These are phyloP conservation scores for Alternaria solani DNA, from an alignment of 2,329 filamentous ascomycete species.

Conservation along the genomic window DNA sequence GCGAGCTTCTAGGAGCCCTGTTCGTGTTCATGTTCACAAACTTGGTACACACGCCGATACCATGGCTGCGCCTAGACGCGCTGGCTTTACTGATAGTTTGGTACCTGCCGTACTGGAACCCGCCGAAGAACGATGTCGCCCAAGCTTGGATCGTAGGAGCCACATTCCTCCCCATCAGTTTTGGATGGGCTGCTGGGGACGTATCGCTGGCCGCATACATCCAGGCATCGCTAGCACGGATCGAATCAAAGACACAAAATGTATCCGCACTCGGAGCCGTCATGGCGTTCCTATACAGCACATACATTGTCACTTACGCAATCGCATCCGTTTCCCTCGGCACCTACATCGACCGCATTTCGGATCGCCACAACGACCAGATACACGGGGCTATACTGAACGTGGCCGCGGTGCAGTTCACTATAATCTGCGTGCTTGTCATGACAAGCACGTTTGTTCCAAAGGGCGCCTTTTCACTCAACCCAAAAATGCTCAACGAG, in stretches of 20 bases:
- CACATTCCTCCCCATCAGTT: conserved; percentile 56
- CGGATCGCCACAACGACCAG: conserved; percentile 46
- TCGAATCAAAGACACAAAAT: conserved; percentile 55
- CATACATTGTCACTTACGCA: conserved; percentile 60
- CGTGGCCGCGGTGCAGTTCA: conserved; percentile 59
- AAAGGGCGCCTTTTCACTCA: conserved; percentile 54
- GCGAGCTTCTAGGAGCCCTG: conserved; percentile 59
- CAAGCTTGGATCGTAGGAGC: conserved; percentile 59
- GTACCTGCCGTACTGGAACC: conserved; percentile 59
- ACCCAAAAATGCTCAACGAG: conserved; percentile 55
- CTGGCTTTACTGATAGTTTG: conserved; percentile 58
- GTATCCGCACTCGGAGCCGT: conserved; percentile 61
- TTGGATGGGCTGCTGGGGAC: conserved; percentile 62
- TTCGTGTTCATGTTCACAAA: conserved; percentile 61
- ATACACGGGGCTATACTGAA: conserved; percentile 55
- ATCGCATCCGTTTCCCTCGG: conserved; percentile 57
- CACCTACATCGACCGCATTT: conserved; percentile 57
- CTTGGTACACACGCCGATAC: conserved; percentile 59
- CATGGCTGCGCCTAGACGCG: conserved; percentile 60
- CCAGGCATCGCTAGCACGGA: conserved; percentile 58
- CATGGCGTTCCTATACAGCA: conserved; percentile 62
- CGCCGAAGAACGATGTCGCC: conserved; percentile 50
- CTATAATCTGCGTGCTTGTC: conserved; percentile 54
- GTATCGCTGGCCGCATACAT: conserved; percentile 62
- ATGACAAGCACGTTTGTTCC: conserved; percentile 58